Base-by-base conservation (phyloP, 371 early-diverging fungal genomes). In the Neoconidiobolus thromboides region DNA sequence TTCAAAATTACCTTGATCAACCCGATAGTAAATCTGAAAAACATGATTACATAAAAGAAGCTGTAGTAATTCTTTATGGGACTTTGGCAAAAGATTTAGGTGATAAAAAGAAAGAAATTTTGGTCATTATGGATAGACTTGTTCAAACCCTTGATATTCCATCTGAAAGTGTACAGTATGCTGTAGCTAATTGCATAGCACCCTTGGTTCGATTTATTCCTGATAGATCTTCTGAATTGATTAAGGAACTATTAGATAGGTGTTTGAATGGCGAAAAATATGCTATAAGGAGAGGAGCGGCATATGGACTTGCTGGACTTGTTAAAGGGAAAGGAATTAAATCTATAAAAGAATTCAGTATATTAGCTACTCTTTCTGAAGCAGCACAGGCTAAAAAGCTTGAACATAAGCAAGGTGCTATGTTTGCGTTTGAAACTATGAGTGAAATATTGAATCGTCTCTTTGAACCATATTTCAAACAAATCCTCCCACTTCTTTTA, bases 401-500 rank as follows among this genome's bases (percentile, higher is more conserved):
- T 52, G 79, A 84, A 64, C 71, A 76, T 60, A 80, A 93, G 40
- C 90, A 97, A 72, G 98, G 98, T 63, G 91, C 96, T 10, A 67
- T 96, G 62, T 84, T 97, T 72, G 92, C 89, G 0, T 87, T 89
- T 56, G 97, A 96, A 70, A 86, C 90, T 1, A 70, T 96, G 43
- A 83, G 92, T 0, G 76, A 74, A 54, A 76, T 81, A 5, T 68
- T 96, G 48, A 94, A 93, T 10, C 85, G 95, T 55, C 72, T 92
- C 64, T 97, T 96, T 68, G 98, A 97, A 66, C 98, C 98, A n/a
- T 95, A 93, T 64, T 83, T 94, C 47, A 87, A 93, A 61, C 90
- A 95, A 68, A 83, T 93, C 60, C 67, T 93, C 54, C 96, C 97
- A 5, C 67, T 83, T 42, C 75, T 97, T 60, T 76, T 97, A 7